Evolutionary conservation across 495 filamentous ascomycete genomes (phyloP), one percentile per base, ranked within the genome.

Genomic region (Podospora bellae-mahoneyi): DNA sequence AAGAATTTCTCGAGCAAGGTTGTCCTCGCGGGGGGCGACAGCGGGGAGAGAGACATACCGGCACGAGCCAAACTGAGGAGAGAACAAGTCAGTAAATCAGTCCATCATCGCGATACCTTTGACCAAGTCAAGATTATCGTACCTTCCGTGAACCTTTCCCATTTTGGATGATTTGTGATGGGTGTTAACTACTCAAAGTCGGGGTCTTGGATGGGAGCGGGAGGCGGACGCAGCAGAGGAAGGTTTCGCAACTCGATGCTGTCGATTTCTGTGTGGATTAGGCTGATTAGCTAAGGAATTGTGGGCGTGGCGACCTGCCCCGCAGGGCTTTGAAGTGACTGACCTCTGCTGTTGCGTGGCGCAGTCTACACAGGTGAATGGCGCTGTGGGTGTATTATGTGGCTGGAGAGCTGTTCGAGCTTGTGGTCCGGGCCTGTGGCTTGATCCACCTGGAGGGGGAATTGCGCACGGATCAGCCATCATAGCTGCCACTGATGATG

Each of bases 111-210:
- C 20, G 18, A n/a, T 9, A 48, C 26, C 16, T 32, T 61, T 1
- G 1, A 64, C 39, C 6, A 23, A 65, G 61, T 57, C 34, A 27
- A 20, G 34, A 19, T 13, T 64, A 65, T 58, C 68, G 39, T 59
- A 78, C 76, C 73, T 77, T 76, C 76, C 76, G 75, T 78, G 76
- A 76, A 78, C 76, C 73, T 78, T 78, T 72, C 76, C 76, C 76
- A 78, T 78, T 73, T 73, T 78, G 66, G 57, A 71, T 73, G 69
- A 72, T 75, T 48, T 72, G 64, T 44, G 69, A 56, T 73, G 66
- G 64, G 64, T 65, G 68, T 66, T 62, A 57, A 68, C 19, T 60
- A 60, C 16, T 70, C 60, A 58, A 65, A 62, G 64, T 60, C 27
- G 64, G 61, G 39, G 39, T 48, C 39, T 28, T 69, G 66, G 48